A percentile compares a stretch with the other conserved stretches of the same genome.
Evolutionary conservation across 345 rosid genomes (phyloP).

Genomic region (Eucalyptus viminalis): DNA sequence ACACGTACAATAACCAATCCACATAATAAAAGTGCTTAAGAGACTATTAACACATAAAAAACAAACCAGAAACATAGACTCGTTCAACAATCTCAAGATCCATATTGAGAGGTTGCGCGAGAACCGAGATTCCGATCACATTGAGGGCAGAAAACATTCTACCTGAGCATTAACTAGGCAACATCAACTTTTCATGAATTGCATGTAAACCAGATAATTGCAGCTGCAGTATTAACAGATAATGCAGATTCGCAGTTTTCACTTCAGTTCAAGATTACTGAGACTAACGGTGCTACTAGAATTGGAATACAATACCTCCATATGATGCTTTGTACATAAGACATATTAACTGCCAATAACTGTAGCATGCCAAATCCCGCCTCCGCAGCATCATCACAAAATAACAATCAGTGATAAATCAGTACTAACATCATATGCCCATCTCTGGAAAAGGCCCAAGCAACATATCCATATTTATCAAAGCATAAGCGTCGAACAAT

Average conservation of each 20-base stretch:
- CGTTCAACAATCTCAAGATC: no score
- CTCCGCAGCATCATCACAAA: neutral
- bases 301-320: neutral
- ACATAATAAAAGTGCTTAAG: no score
- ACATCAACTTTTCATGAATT: neutral
- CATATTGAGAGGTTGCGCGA: no score
- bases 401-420: neutral
- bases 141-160: neutral
- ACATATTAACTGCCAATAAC: neutral
- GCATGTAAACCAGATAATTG: neutral
- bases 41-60: no score
- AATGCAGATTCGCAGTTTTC: neutral
- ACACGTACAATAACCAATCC: no score
- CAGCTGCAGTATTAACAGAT: neutral
- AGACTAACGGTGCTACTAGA: neutral
- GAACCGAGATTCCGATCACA: neutral
- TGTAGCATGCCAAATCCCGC: neutral
- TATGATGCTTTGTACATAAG: neutral
- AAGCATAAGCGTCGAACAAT: no score
- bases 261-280: neutral
- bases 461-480: no score
- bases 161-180: neutral
- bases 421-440: neutral
- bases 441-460: neutral
- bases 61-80: no score